These are phyloP conservation scores for Sutorius australiensis DNA, from an alignment of 768 basidiomycete genomes.

Conservation along the genomic window DNA sequence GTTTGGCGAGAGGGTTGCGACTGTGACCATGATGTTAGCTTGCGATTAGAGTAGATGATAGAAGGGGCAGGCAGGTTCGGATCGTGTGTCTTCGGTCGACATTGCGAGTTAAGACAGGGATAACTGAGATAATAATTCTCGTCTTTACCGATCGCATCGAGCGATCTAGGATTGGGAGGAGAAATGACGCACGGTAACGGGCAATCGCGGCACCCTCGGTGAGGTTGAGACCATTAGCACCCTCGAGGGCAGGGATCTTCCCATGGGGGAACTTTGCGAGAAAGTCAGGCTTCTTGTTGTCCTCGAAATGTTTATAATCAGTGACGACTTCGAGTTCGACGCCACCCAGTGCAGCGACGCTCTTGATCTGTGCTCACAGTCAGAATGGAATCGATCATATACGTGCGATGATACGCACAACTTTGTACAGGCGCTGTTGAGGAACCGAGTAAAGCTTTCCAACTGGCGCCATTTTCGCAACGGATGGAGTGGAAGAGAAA, in stretches of 20 bases:
- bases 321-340: constrained; percentile 52
- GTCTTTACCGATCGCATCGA: constrained; percentile 20
- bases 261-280: constrained; percentile 72
- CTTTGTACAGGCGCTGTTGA: constrained; percentile 37
- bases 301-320: constrained; percentile 55
- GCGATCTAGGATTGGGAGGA: constrained; percentile 7
- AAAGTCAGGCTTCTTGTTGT: constrained; percentile 71
- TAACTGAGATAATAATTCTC: constrained; percentile 47
- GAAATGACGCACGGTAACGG: constrained; percentile 71
- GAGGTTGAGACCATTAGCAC: constrained; percentile 70
- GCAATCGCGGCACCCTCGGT: constrained; percentile 80
- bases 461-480: constrained; percentile 47
- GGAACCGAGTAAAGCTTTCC: constrained; percentile 62
- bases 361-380: constrained; percentile 41
- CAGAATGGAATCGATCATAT: neutral
- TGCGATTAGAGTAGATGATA: constrained; percentile 9
- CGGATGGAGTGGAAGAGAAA: constrained; percentile 22
- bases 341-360: constrained; percentile 58
- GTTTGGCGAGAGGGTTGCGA: constrained; percentile 74
- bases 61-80: constrained; percentile 8
- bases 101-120: constrained; percentile 64
- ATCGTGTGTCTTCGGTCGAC: constrained; percentile 41
- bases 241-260: constrained; percentile 83
- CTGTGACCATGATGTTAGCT: constrained; percentile 39
- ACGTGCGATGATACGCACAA: constrained; percentile 35